A percentile compares a stretch with the other conserved stretches of the same genome.
These are phyloP conservation scores for Boletus subcaerulescens DNA, from an alignment of 768 basidiomycete species.

Conservation along the genomic window DNA sequence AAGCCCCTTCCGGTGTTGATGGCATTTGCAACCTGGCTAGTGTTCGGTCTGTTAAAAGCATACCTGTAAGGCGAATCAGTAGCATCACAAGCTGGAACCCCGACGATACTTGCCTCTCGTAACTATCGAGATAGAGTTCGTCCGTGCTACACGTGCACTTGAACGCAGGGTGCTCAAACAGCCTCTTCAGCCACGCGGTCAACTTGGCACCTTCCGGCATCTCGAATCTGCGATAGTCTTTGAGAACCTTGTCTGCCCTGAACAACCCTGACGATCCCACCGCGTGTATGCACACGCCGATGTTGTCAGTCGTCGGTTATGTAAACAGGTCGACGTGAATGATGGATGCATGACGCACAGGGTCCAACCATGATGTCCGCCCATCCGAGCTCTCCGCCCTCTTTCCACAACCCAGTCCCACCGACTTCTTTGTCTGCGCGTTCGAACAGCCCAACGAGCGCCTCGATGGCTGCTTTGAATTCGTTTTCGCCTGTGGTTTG, in stretches of 20 bases:
- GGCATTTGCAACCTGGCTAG: conserved; percentile 72
- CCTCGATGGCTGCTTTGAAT: conserved; percentile 49
- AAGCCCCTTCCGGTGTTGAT: conserved; percentile 64
- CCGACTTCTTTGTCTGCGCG: conserved; percentile 46
- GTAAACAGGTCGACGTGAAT: too few species aligned
- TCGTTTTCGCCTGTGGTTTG: conserved; percentile 55
- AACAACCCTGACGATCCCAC: conserved; percentile 53
- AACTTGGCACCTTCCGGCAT: conserved; percentile 50
- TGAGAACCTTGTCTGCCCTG: conserved; percentile 59
- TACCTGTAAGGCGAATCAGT: conserved; percentile 43
- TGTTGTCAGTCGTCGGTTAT: too few species aligned
- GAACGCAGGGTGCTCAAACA: conserved; percentile 63
- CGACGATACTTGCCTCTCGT: conserved; percentile 50
- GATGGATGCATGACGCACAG: conserved; percentile 46
- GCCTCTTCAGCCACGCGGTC: conserved; percentile 47
- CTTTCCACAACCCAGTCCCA: conserved; percentile 56
- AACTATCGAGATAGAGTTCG: conserved; percentile 65
- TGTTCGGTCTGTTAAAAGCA: conserved; percentile 74
- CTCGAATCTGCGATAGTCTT: conserved; percentile 65
- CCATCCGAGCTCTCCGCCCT: conserved; percentile 55
- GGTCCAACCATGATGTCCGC: conserved; percentile 68
- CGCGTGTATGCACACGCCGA: background rate
- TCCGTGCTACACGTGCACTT: conserved; percentile 67
- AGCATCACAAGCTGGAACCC: background rate
- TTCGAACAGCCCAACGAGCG: conserved; percentile 53